A percentile compares a stretch with the other conserved stretches of the same genome.
Evolutionary conservation across 1,139 yeast species (phyloP).

Genomic region (Geotrichum phurueaensis): DNA sequence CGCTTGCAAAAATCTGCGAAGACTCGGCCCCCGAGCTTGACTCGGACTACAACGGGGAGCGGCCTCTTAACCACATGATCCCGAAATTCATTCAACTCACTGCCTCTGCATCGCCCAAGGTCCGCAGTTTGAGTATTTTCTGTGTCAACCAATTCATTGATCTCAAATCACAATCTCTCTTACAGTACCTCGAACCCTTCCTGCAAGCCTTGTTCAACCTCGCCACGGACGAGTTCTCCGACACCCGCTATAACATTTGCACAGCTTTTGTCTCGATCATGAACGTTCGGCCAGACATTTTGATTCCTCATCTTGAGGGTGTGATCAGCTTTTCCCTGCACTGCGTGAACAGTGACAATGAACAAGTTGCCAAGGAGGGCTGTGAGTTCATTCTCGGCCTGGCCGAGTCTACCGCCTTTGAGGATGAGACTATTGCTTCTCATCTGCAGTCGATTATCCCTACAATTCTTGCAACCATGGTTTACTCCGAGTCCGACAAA

Average conservation of each 20-base stretch:
- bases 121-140: conserved; percentile 59
- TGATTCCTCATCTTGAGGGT: conserved; percentile 75
- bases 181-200: conserved; percentile 63
- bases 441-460: conserved; percentile 59
- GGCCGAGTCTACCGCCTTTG: conserved; percentile 46
- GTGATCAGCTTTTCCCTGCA: conserved; percentile 80
- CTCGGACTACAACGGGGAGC: conserved; percentile 51
- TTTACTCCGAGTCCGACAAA: conserved; percentile 76
- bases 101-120: conserved; percentile 38
- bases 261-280: conserved; percentile 65
- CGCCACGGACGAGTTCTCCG: conserved; percentile 49
- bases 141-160: conserved; percentile 77
- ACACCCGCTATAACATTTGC: conserved; percentile 71
- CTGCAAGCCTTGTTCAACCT: conserved; percentile 60
- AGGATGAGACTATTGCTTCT: conserved; percentile 39
- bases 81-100: conserved; percentile 55
- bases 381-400: conserved; percentile 83
- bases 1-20: conserved; percentile 83
- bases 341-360: conserved; percentile 56
- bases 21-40: conserved; percentile 62
- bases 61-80: conserved; percentile 65
- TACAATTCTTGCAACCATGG: conserved; percentile 73
- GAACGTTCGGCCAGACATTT: conserved; percentile 74
- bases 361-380: conserved; percentile 81
- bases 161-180: conserved; percentile 57